phyloP scores from a whole-genome alignment of 352 stramenopile species.

The Phytopythium helicoides region DNA sequence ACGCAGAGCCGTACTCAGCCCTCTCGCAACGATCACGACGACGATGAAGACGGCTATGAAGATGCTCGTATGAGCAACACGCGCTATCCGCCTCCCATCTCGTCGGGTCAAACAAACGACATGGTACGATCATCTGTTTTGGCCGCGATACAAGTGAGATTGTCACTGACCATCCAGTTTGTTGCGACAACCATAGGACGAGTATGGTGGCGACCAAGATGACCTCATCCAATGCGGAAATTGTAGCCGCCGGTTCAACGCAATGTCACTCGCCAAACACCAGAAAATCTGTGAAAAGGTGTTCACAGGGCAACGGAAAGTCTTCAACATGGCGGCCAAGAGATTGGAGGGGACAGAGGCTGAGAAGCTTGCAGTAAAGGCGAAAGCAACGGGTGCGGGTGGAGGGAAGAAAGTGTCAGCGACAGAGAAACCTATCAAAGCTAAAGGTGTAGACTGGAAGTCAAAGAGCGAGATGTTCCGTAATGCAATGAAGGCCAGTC shows the following conservation, averaged over 20 bases:
- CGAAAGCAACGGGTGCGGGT: conserved; percentile 17
- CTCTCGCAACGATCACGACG: conserved; percentile 29
- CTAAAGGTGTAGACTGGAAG: conserved; percentile 80
- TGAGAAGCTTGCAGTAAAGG: conserved; percentile 62
- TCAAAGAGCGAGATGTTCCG: conserved; percentile 84
- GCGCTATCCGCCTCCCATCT: conserved; percentile 36
- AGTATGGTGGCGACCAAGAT: conserved; percentile 45
- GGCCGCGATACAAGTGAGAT: too few relatives aligned
- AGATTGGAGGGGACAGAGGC: conserved; percentile 68
- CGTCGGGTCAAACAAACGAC: conserved; percentile 28
- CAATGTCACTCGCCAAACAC: conserved; percentile 73
- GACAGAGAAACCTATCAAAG: conserved; percentile 53
- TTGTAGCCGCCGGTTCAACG: conserved; percentile 84
- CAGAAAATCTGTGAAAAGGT: conserved; percentile 87
- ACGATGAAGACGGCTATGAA: conserved; percentile 13
- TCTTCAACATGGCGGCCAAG: conserved; percentile 85
- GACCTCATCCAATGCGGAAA: conserved; percentile 73
- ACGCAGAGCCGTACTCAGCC: conserved; percentile 17
- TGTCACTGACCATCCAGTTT: too few relatives aligned
- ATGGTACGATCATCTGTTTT: conserved; percentile 18
- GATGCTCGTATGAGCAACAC: neutral
- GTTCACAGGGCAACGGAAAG: conserved; percentile 79
- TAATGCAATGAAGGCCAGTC: conserved; percentile 84
- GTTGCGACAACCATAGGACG: conserved; percentile 24
- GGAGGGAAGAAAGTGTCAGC: conserved; percentile 18